Base-by-base conservation (phyloP, 805 yeast genomes). In the Wickerhamomyces strasburgensis region DNA sequence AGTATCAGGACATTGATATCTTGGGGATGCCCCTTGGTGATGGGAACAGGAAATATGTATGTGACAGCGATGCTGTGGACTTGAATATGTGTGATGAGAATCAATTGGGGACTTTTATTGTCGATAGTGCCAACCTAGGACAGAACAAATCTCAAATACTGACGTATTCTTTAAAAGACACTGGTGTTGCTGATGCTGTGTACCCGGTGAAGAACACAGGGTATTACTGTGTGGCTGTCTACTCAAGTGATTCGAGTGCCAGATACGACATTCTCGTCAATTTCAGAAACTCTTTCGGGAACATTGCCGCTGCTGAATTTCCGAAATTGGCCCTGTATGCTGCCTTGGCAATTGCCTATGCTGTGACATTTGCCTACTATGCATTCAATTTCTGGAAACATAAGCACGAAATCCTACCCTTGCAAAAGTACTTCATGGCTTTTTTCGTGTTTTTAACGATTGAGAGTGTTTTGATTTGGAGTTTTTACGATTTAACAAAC, bases 251-350 rank as follows among this genome's bases (percentile, higher is more conserved):
- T 10, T 56, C 56, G 33, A 46, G 53, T 14, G 57, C 62, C 9
- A 39, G 48, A 30, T 93, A 80, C 60, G 59, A 69, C 34, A 84
- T 90, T 13, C 60, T 64, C n/a, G 82, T 83, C 30, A 81, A 80
- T 50, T 93, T 86, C 63, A 93, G 87, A 65, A 93, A 89, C 62
- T 84, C 98, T 4, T 93, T 75, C 60, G 98, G 98, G 39, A 75
- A 85, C 42, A 67, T 93, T 39, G 76, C 94, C 23, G 98, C 95
- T 5, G 69, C 89, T 25, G 95, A 93, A 58, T 82, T 86, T 48
- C 96, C 98, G 19, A 86, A 89, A 52, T 70, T 93, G 44, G 87
- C 96, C 9, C 76, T 87, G 18, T 93, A 87, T 58, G 97, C 96
- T 1, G 73, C 84, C 13, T 68, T 87, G 52, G 85, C 96, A 2